phyloP scores from a whole-genome alignment of 768 basidiomycete species.

The Psilocybe sp. region DNA sequence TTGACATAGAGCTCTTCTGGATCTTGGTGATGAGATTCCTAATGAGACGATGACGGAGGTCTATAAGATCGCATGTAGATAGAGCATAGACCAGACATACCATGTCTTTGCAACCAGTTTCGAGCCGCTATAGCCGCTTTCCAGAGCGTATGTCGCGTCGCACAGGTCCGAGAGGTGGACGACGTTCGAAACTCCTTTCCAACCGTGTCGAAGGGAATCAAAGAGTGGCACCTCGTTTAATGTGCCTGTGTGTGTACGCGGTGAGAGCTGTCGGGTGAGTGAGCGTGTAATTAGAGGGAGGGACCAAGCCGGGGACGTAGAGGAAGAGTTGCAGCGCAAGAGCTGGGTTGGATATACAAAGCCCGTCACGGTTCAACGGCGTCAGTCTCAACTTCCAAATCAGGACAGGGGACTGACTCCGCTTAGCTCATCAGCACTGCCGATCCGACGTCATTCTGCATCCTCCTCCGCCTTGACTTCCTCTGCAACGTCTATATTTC shows the following conservation, averaged over 20 bases:
- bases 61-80: constrained; percentile 15
- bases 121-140: constrained; percentile 6
- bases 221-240: neutral
- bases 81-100: constrained; percentile 12
- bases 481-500: too few species aligned
- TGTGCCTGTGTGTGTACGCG: neutral
- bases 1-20: constrained; percentile 97
- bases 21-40: constrained; percentile 77
- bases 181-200: constrained; percentile 10
- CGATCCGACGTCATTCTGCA: neutral
- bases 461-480: neutral
- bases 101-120: constrained; percentile 18
- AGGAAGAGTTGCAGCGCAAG: constrained; percentile 16
- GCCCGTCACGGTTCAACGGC: constrained; percentile 9
- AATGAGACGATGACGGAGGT: constrained; percentile 18
- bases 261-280: constrained; percentile 1
- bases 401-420: constrained; percentile 11
- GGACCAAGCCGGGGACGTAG: constrained; percentile 2
- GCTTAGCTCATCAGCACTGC: constrained; percentile 2
- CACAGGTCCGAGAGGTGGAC: constrained; percentile 4
- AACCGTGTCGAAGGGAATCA: neutral
- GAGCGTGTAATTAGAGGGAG: constrained; percentile 5
- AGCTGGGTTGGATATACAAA: constrained; percentile 16
- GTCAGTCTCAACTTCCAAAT: constrained; percentile 24
- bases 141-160: constrained; percentile 22